These are phyloP conservation scores for Psilocybe cyanescens DNA, from an alignment of 768 basidiomycete species.

Conservation along the genomic window DNA sequence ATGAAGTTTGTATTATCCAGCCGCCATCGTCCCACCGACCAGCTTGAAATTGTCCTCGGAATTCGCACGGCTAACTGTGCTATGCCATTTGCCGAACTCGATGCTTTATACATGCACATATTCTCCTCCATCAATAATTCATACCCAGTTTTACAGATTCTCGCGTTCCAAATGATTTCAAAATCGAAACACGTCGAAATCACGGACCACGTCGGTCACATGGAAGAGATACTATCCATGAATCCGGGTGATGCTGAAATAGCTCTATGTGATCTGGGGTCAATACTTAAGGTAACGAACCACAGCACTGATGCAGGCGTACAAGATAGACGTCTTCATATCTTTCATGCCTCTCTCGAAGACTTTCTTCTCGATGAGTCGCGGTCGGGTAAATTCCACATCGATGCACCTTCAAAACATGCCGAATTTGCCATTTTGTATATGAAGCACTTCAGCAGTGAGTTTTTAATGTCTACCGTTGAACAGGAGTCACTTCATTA, in stretches of 20 bases:
- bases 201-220: background rate
- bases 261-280: background rate
- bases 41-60: constrained; percentile 18
- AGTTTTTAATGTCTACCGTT: background rate
- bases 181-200: background rate
- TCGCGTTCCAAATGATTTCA: constrained; percentile 4
- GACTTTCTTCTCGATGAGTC: constrained; percentile 1
- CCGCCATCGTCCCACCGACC: constrained; percentile 12
- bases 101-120: constrained; percentile 18
- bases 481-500: background rate
- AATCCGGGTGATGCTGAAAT: background rate
- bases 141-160: background rate
- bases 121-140: constrained; percentile 2
- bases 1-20: constrained; percentile 25
- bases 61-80: constrained; percentile 3
- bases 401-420: background rate
- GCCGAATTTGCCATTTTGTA: background rate
- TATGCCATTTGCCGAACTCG: constrained; percentile 17
- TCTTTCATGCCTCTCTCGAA: constrained; percentile 2
- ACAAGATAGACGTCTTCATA: background rate
- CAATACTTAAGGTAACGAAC: background rate
- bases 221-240: background rate
- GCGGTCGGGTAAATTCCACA: background rate
- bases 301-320: background rate
- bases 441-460: background rate